Evolutionary conservation across 345 rosid genomes (phyloP).

Genomic region (Carallia brachiata): DNA sequence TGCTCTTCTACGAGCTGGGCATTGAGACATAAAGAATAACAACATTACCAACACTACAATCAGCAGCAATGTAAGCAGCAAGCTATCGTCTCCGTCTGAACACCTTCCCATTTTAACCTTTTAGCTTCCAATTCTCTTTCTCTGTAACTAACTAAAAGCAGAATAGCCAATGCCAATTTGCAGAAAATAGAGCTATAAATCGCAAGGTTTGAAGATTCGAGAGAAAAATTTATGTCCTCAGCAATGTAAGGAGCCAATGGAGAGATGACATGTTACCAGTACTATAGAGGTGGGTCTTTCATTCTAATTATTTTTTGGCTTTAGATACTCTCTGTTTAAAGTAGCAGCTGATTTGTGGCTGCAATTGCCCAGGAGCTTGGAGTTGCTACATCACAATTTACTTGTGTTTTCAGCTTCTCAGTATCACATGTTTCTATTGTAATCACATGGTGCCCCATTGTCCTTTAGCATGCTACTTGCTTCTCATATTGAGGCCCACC

Average conservation of each 20-base stretch:
- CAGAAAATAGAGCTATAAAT: neutral
- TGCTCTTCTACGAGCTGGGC: constrained; percentile 31
- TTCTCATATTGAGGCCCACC: too few relatives aligned
- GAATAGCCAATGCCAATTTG: neutral
- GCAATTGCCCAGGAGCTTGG: too few relatives aligned
- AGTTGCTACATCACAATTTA: neutral
- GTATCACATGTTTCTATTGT: too few relatives aligned
- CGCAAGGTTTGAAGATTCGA: neutral
- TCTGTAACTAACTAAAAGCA: too few relatives aligned
- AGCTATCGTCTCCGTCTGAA: constrained; percentile 18
- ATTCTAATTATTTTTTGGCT: neutral
- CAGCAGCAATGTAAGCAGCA: constrained; percentile 26
- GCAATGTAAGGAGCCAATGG: neutral
- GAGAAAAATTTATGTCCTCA: constrained; percentile 12
- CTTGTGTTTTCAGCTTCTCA: too few relatives aligned
- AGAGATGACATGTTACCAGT: neutral
- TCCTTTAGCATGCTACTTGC: neutral
- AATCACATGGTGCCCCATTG: neutral
- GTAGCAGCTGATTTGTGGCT: constrained; percentile 6
- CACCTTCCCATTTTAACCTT: constrained; percentile 31
- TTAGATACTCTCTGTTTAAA: neutral
- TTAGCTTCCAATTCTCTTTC: constrained; percentile 5
- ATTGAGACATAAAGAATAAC: neutral
- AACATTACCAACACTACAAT: constrained; percentile 12
- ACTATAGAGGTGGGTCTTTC: neutral